These are phyloP conservation scores for Fraxinus sp. DNA, from an alignment of 305 asterid species.

Conservation along the genomic window DNA sequence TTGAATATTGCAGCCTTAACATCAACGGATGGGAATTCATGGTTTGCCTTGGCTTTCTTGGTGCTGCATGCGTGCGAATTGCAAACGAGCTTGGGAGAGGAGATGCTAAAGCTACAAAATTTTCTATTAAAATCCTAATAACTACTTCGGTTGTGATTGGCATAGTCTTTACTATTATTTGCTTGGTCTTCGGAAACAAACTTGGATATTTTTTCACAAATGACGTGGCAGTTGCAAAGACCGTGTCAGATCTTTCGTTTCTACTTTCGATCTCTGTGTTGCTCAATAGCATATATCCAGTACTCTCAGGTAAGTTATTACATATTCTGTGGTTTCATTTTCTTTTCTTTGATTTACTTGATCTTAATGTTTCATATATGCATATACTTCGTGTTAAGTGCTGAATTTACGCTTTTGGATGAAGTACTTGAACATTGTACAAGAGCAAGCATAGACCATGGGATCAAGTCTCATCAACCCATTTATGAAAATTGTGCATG, in stretches of 20 bases:
- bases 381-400: neutral
- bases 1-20: constrained; percentile 47
- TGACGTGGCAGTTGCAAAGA: constrained; percentile 39
- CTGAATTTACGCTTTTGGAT: neutral
- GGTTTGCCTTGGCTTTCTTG: constrained; percentile 57
- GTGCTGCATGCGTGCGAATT: constrained; percentile 59
- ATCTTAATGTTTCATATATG: neutral
- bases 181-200: constrained; percentile 40
- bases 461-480: neutral
- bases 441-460: neutral
- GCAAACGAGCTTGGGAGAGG: constrained; percentile 75
- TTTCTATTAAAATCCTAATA: constrained; percentile 48
- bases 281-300: constrained; percentile 59
- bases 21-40: constrained; percentile 65
- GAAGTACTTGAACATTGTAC: neutral
- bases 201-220: constrained; percentile 49
- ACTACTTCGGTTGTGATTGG: constrained; percentile 47
- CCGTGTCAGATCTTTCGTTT: constrained; percentile 60
- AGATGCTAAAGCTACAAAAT: constrained; percentile 57
- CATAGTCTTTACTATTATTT: constrained; percentile 31
- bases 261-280: constrained; percentile 55
- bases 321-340: neutral
- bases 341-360: neutral
- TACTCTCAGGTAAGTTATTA: constrained; percentile 41
- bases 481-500: neutral